Evolutionary conservation across 208 protist genomes (phyloP).

Genomic region (Trichomonas gallinae): DNA sequence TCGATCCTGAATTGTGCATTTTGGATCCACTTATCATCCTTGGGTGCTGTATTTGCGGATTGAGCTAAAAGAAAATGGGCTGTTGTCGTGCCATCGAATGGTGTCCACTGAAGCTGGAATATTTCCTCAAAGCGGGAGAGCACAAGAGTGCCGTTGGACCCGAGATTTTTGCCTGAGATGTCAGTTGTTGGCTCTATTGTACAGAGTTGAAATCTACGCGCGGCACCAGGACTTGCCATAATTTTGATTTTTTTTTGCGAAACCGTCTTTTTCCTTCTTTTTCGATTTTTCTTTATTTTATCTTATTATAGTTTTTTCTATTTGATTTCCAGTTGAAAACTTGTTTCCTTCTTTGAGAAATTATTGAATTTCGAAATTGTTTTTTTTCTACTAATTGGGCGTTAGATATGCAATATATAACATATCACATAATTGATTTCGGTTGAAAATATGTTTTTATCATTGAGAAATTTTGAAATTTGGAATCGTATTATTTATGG

Average conservation of each 20-base stretch:
- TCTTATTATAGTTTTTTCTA: too few species aligned
- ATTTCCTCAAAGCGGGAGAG: constrained; percentile 6
- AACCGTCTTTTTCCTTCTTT: too few species aligned
- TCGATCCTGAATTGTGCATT: neutral
- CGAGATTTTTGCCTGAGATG: neutral
- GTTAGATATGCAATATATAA: too few species aligned
- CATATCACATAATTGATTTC: too few species aligned
- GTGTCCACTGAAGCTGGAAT: neutral
- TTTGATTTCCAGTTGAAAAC: too few species aligned
- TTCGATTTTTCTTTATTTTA: too few species aligned
- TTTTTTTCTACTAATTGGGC: too few species aligned
- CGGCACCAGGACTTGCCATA: neutral
- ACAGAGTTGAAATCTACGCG: neutral
- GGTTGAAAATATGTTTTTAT: too few species aligned
- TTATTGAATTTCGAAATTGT: too few species aligned
- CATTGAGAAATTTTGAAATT: too few species aligned
- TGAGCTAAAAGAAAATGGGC: neutral
- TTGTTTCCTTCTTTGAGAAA: too few species aligned
- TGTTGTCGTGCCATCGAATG: neutral
- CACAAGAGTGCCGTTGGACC: neutral
- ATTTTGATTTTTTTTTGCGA: neutral
- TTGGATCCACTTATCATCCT: neutral
- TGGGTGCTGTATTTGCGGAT: neutral
- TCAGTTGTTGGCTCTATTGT: constrained; percentile 3
- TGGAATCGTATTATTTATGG: too few species aligned